phyloP scores from a whole-genome alignment of 768 basidiomycete species.

The Chalciporus sphaerocephalus region DNA sequence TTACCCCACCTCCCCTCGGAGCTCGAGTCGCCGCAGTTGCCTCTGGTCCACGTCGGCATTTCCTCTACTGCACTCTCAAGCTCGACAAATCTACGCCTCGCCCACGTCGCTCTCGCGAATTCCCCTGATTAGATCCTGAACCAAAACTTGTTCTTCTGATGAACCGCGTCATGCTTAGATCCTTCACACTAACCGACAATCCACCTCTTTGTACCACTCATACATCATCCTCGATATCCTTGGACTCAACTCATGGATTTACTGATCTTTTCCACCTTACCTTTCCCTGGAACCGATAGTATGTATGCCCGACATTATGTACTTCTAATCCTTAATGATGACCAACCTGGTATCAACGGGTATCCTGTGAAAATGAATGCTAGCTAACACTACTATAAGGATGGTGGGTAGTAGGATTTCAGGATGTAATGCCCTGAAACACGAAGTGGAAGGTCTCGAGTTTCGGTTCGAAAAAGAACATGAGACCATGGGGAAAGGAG shows the following conservation, averaged over 20 bases:
- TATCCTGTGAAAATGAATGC: conserved; percentile 17
- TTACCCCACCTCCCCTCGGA: conserved; percentile 54
- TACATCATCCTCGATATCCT: background rate
- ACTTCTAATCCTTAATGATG: conserved; percentile 11
- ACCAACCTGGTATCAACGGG: conserved; percentile 6
- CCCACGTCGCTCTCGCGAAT: conserved; percentile 42
- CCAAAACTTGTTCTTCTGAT: background rate
- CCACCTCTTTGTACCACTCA: background rate
- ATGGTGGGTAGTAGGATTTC: no score
- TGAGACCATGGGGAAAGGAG: no score
- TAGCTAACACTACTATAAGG: conserved; percentile 6
- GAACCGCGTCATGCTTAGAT: no score
- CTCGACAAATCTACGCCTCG: conserved; percentile 48
- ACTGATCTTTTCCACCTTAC: background rate
- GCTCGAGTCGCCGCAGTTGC: conserved; percentile 62
- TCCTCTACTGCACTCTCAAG: conserved; percentile 76
- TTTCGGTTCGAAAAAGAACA: no score
- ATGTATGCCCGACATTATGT: conserved; percentile 18
- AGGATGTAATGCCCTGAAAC: no score
- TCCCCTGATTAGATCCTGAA: conserved; percentile 10
- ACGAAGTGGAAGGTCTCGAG: no score
- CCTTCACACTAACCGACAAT: background rate
- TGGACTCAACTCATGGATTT: background rate
- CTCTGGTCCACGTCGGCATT: conserved; percentile 75
- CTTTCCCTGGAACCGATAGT: conserved; percentile 6